Base-by-base conservation (phyloP, 768 basidiomycete genomes). In the Leccinum barrowsii region DNA sequence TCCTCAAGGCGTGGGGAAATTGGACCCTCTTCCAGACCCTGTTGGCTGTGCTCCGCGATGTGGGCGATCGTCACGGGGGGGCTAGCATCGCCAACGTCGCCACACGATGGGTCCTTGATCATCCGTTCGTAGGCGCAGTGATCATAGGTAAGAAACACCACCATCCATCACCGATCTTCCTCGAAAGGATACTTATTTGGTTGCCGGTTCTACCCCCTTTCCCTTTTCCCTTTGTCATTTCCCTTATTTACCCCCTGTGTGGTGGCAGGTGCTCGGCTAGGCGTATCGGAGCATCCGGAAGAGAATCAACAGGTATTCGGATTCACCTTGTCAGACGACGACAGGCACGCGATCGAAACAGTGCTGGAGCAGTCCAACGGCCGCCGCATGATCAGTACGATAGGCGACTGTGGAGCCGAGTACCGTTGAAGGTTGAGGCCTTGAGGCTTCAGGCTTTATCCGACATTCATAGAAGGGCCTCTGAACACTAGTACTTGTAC, bases 351-450 rank as follows among this genome's bases (percentile, higher is more conserved):
- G n/a, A 89, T 93, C 61, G 85, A 89, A 57, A 74, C 70, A 2
- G 83, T 92, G 24, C 72, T 92, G 12, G 75, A 70, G 3, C 79
- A 75, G 46, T 90, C 87, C n/a, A 82, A 84, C 37, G 82, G 86
- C 4, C 74, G 82, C 46, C 78, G 68, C 22, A 78, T 92, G 69
- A 87, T 90, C 55, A 80, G 77, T 5, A 77, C 78, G 26, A 85
- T 93, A 59, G 90, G 90, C 10, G 91, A 93, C 70, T 93, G 91
- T 69, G 90, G 91, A 40, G 85, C 86, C 5, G 90, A 93, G 75
- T 93, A 93, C 74, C 86, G 91, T 30, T 65, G 50, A 65, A 13
- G 7, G 5, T 34, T 13, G 40, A 10, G 4, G 1, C 1, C 24
- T 26, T 26, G 0, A 26, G 0, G 24, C 24, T 26, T 26, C 24